Conservation (phyloP, 2,329 filamentous ascomycete genomes). For the Myrmaecium sp. region DNA sequence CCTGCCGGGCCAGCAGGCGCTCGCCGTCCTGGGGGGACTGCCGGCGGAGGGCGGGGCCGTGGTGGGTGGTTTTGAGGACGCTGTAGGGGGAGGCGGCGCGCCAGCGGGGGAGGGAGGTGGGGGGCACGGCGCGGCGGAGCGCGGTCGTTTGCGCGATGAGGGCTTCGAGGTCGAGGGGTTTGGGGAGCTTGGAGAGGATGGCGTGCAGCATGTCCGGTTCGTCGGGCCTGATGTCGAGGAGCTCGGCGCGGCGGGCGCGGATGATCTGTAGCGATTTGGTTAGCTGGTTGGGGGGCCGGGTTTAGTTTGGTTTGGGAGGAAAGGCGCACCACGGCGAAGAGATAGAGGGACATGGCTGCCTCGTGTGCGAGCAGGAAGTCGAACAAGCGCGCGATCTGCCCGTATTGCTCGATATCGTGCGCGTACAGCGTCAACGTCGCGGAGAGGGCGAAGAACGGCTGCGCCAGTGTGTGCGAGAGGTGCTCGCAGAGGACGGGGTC, state of each 20-base stretch:
- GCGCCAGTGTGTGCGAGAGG: slow-evolving; percentile 52
- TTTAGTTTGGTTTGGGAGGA: too few species aligned
- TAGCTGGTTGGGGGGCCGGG: slow-evolving; percentile 4
- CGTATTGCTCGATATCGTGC: slow-evolving; percentile 83
- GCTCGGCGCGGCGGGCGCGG: slow-evolving; percentile 59
- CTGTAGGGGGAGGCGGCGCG: slow-evolving; percentile 53
- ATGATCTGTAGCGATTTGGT: slow-evolving; percentile 41
- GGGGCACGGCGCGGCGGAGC: slow-evolving; percentile 52
- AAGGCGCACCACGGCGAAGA: slow-evolving; percentile 59
- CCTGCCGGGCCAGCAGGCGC: slow-evolving; percentile 52
- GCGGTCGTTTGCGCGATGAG: slow-evolving; percentile 50
- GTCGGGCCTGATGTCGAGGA: slow-evolving; percentile 67
- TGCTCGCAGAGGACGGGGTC: slow-evolving; percentile 59
- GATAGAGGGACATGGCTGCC: slow-evolving; percentile 76
- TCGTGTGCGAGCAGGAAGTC: slow-evolving; percentile 79
- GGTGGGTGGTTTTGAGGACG: slow-evolving; percentile 67
- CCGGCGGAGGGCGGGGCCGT: slow-evolving; percentile 29
- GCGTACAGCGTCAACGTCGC: slow-evolving; percentile 92
- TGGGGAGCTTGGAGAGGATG: slow-evolving; percentile 66
- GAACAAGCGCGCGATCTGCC: slow-evolving; percentile 77
- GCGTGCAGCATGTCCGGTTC: slow-evolving; percentile 89
- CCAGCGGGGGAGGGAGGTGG: slow-evolving; percentile 56
- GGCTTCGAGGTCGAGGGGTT: slow-evolving; percentile 60
- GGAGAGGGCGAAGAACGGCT: slow-evolving; percentile 86
- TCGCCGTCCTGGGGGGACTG: slow-evolving; percentile 52